Percentiles rank a stretch among this genome's conserved stretches.
Evolutionary conservation across 2,329 filamentous ascomycete genomes (phyloP).

Genomic region (Fusarium tricinctum): DNA sequence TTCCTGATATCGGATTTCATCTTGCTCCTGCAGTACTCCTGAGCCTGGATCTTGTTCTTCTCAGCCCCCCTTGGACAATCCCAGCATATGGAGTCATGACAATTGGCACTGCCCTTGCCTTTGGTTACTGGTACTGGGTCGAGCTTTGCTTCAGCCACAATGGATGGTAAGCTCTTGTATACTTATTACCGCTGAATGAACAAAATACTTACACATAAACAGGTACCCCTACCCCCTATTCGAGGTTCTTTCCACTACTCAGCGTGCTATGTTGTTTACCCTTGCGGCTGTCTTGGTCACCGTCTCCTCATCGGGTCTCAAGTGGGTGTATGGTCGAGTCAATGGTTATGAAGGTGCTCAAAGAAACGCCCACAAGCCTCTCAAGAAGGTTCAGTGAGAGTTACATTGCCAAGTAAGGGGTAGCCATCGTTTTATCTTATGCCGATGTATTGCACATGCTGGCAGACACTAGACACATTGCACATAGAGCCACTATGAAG

Average conservation of each 20-base stretch:
- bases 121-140: conserved; percentile 82
- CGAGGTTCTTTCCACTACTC: conserved; percentile 72
- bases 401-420: neutral
- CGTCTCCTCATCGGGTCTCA: conserved; percentile 74
- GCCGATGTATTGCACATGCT: neutral
- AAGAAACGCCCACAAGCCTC: conserved; percentile 49
- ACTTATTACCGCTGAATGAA: neutral
- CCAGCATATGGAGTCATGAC: conserved; percentile 70
- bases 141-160: conserved; percentile 79
- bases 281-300: conserved; percentile 80
- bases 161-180: conserved; percentile 65
- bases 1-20: conserved; percentile 75
- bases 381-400: conserved; percentile 52
- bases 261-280: conserved; percentile 77
- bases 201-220: conserved; percentile 19
- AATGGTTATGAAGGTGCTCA: conserved; percentile 68
- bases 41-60: conserved; percentile 73
- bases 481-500: neutral
- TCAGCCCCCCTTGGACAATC: conserved; percentile 81
- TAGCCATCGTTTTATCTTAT: neutral
- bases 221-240: conserved; percentile 93
- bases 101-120: conserved; percentile 71
- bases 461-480: neutral
- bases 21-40: conserved; percentile 75
- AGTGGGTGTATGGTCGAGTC: conserved; percentile 76